Evolutionary conservation across 495 filamentous ascomycete species (phyloP), one percentile per base, ranked within the genome.

Genomic region (Podospora pseudocomata): DNA sequence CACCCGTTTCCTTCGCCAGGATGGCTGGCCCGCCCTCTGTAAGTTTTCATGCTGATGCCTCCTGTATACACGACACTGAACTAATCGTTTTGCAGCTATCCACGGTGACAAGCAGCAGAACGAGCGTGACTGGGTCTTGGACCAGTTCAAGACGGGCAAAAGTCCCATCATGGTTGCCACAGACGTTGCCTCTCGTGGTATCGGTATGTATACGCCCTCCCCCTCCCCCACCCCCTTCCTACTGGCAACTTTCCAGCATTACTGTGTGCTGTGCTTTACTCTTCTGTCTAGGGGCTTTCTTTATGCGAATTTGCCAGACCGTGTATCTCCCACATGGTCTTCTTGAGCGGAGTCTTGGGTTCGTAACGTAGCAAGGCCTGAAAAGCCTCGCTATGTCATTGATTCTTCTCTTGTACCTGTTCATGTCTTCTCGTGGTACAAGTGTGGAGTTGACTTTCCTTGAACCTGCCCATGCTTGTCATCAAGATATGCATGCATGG

Each of bases 101-200:
- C 95, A 99, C 85, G 95, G 95, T 75, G 95, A 99, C 86, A 99
- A 99, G 84, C 94, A 97, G 75, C 95, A 99, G 78, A 96, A 97
- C 77, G 95, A 99, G 82, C 93, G 95, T 83, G 95, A 99, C 83
- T 99, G 95, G 95, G 95, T 99, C 73, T 84, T 99, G 78, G 96
- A 97, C 77, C 95, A 99, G 79, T 99, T 99, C 87, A 99, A 98
- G 89, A 93, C 92, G 72, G 94, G 95, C 82, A 88, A 91, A 79
- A 92, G 91, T 75, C 93, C 94, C 58, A 92, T 99, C 79, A 96
- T 99, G 86, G 95, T 99, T 79, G 95, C 95, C 76, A 99, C 95
- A 63, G 95, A 99, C 83, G 95, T 99, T 73, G 95, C 95, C 76
- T 97, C 96, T 68, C 91, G 95, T 86, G 95, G 95, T 88, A 99